These are phyloP conservation scores for Cryptococcus sp. DNA, from an alignment of 1,284 basidiomycete species.

Conservation along the genomic window DNA sequence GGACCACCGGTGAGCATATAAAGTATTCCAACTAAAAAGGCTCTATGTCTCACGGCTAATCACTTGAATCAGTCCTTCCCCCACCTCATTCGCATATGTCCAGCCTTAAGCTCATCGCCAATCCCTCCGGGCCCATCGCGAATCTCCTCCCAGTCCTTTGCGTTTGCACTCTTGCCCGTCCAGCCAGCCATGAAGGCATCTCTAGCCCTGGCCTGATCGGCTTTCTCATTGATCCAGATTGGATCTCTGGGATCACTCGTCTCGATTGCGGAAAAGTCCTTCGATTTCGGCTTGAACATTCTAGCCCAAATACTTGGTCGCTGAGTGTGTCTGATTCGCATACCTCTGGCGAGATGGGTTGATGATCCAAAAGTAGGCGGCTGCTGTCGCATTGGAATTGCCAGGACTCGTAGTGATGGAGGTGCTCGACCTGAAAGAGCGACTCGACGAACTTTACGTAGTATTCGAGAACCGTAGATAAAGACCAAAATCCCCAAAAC, in stretches of 20 bases:
- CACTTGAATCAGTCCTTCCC: slow-evolving; percentile 1
- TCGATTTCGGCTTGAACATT: background rate
- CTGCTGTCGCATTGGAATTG: background rate
- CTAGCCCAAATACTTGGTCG: background rate
- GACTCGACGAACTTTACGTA: slow-evolving; percentile 41
- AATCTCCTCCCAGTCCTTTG: background rate
- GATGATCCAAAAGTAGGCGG: background rate
- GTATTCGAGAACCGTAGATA: slow-evolving; percentile 34
- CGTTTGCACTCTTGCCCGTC: background rate
- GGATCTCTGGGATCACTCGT: slow-evolving; percentile 6
- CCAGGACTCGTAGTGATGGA: slow-evolving; percentile 2
- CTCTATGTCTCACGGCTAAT: too few relatives aligned
- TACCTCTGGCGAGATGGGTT: too few relatives aligned
- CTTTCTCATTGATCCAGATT: slow-evolving; percentile 22
- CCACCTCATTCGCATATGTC: background rate
- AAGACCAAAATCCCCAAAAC: slow-evolving; percentile 37
- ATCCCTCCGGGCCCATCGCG: background rate
- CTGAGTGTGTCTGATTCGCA: too few relatives aligned
- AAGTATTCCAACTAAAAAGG: too few relatives aligned
- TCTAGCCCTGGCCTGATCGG: slow-evolving; percentile 19
- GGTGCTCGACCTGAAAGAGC: slow-evolving; percentile 26
- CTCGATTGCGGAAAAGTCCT: background rate
- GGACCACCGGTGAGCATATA: too few relatives aligned
- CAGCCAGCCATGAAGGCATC: slow-evolving; percentile 9
- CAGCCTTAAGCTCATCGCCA: background rate